Percentiles rank a stretch among this genome's conserved stretches.
Conservation (phyloP, 495 filamentous ascomycete genomes). For the Penicillium dipodomyicola region DNA sequence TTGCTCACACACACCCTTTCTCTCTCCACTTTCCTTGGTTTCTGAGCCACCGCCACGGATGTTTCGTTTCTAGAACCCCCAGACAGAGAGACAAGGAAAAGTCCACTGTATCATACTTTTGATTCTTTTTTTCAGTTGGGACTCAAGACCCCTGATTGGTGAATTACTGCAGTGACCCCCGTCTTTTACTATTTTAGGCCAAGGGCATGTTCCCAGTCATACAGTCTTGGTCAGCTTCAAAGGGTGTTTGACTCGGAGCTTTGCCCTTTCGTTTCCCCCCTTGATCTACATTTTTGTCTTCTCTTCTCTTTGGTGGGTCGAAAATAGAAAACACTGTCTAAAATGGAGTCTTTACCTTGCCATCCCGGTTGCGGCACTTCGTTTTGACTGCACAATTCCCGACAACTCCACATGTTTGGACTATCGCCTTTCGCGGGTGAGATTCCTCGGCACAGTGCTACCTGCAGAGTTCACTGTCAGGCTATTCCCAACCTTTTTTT, state of each 20-base stretch:
- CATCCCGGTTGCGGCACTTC: slow-evolving; percentile 27
- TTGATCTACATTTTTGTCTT: slow-evolving; percentile 5
- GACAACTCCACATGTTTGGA: slow-evolving; percentile 21
- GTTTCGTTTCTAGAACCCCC: slow-evolving; percentile 36
- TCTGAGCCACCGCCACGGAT: slow-evolving; percentile 33
- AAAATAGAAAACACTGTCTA: not conserved
- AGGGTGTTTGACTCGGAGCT: slow-evolving; percentile 16
- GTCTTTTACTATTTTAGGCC: slow-evolving; percentile 1
- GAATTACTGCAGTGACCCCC: not conserved
- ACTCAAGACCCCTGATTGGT: not conserved
- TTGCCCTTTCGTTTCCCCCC: slow-evolving; percentile 4
- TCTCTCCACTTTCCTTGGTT: slow-evolving; percentile 12
- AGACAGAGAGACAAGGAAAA: slow-evolving; percentile 25
- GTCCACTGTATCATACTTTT: slow-evolving; percentile 13
- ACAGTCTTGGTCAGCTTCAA: slow-evolving; percentile 4
- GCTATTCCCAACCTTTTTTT: not conserved
- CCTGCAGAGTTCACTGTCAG: slow-evolving; percentile 7
- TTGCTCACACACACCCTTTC: not conserved
- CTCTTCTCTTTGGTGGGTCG: slow-evolving; percentile 13
- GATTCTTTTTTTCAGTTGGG: not conserved
- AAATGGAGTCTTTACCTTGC: slow-evolving; percentile 14
- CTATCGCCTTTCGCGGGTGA: slow-evolving; percentile 8
- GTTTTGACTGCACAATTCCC: slow-evolving; percentile 13
- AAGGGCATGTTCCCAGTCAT: slow-evolving; percentile 14
- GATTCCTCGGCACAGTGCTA: slow-evolving; percentile 9